Conservation (phyloP, 768 basidiomycete species). For the Boletus tomentosulus region DNA sequence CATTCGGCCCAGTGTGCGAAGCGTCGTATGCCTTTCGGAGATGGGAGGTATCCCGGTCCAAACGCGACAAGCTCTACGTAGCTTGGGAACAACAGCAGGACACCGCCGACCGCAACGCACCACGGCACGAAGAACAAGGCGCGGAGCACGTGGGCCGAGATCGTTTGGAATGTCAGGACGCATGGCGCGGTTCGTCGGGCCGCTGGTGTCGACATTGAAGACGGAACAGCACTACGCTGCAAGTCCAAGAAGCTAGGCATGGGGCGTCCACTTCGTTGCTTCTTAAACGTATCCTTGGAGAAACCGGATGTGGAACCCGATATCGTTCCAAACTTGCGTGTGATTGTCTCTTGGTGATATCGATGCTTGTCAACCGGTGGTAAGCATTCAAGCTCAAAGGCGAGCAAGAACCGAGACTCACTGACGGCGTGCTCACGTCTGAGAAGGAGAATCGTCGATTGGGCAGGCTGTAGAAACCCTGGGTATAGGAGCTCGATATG, state of each 20-base stretch:
- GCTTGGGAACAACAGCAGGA: slow-evolving; percentile 28
- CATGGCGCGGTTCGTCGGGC: neutral
- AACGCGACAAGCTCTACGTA: slow-evolving; percentile 28
- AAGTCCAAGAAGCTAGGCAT: slow-evolving; percentile 13
- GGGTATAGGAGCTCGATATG: neutral
- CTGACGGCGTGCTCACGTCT: slow-evolving; percentile 12
- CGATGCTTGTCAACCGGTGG: neutral
- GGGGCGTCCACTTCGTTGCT: slow-evolving; percentile 6
- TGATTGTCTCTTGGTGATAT: slow-evolving; percentile 1
- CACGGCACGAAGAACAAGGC: slow-evolving; percentile 32
- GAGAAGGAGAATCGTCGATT: slow-evolving; percentile 30
- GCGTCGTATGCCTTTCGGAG: slow-evolving; percentile 32
- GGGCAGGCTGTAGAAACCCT: slow-evolving; percentile 27
- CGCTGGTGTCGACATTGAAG: neutral
- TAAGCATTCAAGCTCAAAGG: neutral
- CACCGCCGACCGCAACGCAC: slow-evolving; percentile 33
- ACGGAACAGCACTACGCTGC: neutral
- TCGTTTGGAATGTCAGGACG: neutral
- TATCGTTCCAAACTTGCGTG: slow-evolving; percentile 25
- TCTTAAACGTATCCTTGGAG: slow-evolving; percentile 2
- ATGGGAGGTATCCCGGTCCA: slow-evolving; percentile 25
- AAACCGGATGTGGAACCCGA: slow-evolving; percentile 18
- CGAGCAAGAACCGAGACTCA: slow-evolving; percentile 5
- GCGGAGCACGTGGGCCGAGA: slow-evolving; percentile 9
- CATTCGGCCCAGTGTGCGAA: slow-evolving; percentile 37